Base-by-base conservation (phyloP, 805 yeast species). In the Nematodospora valgi region DNA sequence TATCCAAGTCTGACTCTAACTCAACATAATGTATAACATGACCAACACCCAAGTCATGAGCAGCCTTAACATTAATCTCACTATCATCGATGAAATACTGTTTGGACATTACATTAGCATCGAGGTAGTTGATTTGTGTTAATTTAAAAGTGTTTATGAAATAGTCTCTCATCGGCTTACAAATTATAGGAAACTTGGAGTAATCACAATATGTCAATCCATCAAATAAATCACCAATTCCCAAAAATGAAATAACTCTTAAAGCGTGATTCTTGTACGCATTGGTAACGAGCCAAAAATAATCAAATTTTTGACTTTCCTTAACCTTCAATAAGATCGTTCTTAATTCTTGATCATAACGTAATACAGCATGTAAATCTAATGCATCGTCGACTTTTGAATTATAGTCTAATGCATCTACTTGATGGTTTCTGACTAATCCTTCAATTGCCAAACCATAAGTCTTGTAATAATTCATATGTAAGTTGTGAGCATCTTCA, bases 391-490 rank as follows among this genome's bases (percentile, higher is more conserved):
- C 98, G 11, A 91, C 98, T 47, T 82, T 74, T 30, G 72, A 69
- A 59, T 91, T 91, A 62, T 91, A 91, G 46, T 86, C 93, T 58
- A 91, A 52, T 5, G 96, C 96, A 55, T 91, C 84, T 14, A 89
- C 84, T 44, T 78, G 77, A 49, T 78, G 80, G 46, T 74, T 64
- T 42, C 81, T 60, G 6, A 78, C 83, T 30, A 91, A 68, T 0
- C 98, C 98, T 58, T 91, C 96, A 34, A 91, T 77, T 0, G 98
- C 97, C 40, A 91, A 70, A 2, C 98, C 98, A 51, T 88, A 91
- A 30, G 83, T 82, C 48, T 76, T 76, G 56, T 91, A 93, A 62
- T 91, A 91, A 43, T 71, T 70, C 55, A 67, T 64, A 53, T 87
- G 95, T 42, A 93, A 68, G 15, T 62, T 51, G 38, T 71, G 73